These are phyloP conservation scores for Vanderwaltozyma yarrowii DNA, from an alignment of 805 yeast genomes.

Conservation along the genomic window DNA sequence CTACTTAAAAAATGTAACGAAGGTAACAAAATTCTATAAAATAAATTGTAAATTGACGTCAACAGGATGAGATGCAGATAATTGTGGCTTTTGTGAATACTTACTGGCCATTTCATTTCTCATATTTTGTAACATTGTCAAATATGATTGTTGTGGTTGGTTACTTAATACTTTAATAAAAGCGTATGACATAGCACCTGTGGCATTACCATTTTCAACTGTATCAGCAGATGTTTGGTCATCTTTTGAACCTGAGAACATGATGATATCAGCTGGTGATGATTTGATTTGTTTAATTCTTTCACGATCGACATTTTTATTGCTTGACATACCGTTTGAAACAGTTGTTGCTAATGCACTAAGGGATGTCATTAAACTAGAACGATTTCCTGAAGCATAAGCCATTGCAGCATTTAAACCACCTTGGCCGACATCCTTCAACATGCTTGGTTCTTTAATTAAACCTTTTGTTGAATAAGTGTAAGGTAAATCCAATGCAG, in stretches of 20 bases:
- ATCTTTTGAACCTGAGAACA: conserved; percentile 76
- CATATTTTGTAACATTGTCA: conserved; percentile 61
- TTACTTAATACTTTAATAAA: conserved; percentile 52
- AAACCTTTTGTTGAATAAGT: conserved; percentile 77
- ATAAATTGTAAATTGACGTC: conserved; percentile 47
- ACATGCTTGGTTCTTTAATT: conserved; percentile 67
- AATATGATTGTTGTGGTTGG: conserved; percentile 57
- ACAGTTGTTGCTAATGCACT: conserved; percentile 36
- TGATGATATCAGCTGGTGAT: conserved; percentile 67
- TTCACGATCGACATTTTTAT: conserved; percentile 33
- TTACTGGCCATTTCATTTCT: conserved; percentile 50
- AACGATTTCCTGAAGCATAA: conserved; percentile 48
- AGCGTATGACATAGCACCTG: conserved; percentile 83
- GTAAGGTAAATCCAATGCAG: conserved; percentile 72
- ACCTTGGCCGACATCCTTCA: conserved; percentile 65
- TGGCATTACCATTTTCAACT: conserved; percentile 52
- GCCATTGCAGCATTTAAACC: conserved; percentile 49
- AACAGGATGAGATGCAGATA: conserved; percentile 73
- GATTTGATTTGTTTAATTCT: conserved; percentile 45
- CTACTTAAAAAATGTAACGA: too few species aligned
- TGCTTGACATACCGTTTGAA: conserved; percentile 30
- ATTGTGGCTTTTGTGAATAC: conserved; percentile 76
- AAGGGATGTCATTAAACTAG: conserved; percentile 35
- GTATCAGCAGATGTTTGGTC: conserved; percentile 81
- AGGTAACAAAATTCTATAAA: too few species aligned